phyloP scores from a whole-genome alignment of 768 basidiomycete species.

The Nevesoporus exiguus region DNA sequence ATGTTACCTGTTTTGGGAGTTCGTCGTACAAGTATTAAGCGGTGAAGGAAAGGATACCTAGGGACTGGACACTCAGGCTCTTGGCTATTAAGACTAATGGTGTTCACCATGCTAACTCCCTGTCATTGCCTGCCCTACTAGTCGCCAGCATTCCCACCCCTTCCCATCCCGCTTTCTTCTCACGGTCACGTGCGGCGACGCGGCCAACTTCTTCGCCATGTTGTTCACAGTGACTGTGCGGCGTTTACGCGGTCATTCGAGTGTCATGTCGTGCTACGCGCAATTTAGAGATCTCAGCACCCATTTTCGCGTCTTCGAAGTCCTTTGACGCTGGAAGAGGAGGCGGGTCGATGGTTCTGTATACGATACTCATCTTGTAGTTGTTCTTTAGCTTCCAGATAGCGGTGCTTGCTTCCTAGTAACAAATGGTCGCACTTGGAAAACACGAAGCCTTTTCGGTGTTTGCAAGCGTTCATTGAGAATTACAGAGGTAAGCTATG shows the following conservation, averaged over 20 bases:
- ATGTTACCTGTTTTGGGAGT: no score
- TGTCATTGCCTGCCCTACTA: constrained; percentile 17
- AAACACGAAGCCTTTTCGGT: no score
- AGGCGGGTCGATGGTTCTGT: constrained; percentile 83
- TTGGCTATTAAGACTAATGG: no score
- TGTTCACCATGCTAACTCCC: no score
- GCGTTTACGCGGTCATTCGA: constrained; percentile 70
- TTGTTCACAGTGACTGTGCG: constrained; percentile 82
- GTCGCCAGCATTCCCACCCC: constrained; percentile 17
- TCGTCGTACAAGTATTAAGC: no score
- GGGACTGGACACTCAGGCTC: no score
- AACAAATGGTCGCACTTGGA: no score
- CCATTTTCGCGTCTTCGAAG: constrained; percentile 52
- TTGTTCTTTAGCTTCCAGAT: neutral
- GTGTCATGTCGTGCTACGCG: constrained; percentile 85
- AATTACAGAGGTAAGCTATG: no score
- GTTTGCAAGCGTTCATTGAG: no score
- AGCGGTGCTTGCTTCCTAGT: neutral
- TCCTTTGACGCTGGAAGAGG: constrained; percentile 36
- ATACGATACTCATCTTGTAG: constrained; percentile 30
- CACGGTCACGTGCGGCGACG: constrained; percentile 70
- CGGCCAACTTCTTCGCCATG: constrained; percentile 80
- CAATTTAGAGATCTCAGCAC: constrained; percentile 78
- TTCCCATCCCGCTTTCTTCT: neutral
- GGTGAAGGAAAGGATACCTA: no score